phyloP scores from a whole-genome alignment of 192 early-diverging fungal genomes.

The Backusella tarrabulga region DNA sequence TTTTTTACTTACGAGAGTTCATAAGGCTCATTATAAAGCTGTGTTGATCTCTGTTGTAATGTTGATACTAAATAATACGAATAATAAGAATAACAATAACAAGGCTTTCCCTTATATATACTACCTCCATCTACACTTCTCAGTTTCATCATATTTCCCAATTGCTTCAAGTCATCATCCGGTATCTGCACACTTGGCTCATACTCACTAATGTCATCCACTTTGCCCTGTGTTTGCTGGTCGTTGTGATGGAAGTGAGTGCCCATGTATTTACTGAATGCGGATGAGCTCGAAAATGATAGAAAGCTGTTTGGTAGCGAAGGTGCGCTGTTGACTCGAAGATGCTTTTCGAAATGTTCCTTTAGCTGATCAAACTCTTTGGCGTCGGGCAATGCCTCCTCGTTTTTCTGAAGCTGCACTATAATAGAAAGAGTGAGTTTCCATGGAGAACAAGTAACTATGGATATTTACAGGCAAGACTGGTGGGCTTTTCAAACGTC shows the following conservation, averaged over 20 bases:
- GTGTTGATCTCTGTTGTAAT: conserved; percentile 57
- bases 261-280: conserved; percentile 35
- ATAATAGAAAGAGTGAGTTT: background rate
- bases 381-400: conserved; percentile 64
- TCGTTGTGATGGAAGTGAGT: conserved; percentile 13
- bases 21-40: conserved; percentile 64
- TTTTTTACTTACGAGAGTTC: conserved; percentile 31
- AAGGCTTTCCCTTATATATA: background rate
- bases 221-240: conserved; percentile 26
- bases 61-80: conserved; percentile 42
- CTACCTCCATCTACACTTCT: conserved; percentile 45
- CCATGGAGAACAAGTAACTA: too few species aligned
- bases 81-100: too few species aligned
- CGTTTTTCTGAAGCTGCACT: conserved; percentile 82
- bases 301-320: conserved; percentile 30
- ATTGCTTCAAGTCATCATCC: conserved; percentile 31
- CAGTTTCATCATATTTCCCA: conserved; percentile 31
- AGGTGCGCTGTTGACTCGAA: conserved; percentile 47
- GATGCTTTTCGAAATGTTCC: conserved; percentile 79
- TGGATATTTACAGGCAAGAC: conserved; percentile 65
- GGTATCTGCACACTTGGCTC: conserved; percentile 43
- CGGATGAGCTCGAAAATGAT: conserved; percentile 28
- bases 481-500: conserved; percentile 92
- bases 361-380: conserved; percentile 84
- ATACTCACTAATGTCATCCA: conserved; percentile 49